A percentile compares a stretch with the other conserved stretches of the same genome.
phyloP scores from a whole-genome alignment of 371 early-diverging fungal species.

The Lichtheimia ornata region DNA sequence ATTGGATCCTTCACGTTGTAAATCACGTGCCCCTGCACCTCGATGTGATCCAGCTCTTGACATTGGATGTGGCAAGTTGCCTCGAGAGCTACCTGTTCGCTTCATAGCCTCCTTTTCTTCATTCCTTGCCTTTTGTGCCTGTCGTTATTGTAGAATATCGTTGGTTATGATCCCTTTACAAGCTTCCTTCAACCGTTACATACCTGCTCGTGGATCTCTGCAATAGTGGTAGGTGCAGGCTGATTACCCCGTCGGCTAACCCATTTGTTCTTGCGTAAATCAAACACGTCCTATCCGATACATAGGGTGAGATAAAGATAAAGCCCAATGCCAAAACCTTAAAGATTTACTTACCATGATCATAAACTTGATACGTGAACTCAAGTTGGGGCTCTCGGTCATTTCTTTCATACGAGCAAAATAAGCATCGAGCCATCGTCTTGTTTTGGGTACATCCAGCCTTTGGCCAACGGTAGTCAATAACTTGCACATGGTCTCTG shows the following conservation, averaged over 20 bases:
- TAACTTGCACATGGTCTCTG: conserved; percentile 90
- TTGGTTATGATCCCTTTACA: not conserved
- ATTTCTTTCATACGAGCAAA: conserved; percentile 75
- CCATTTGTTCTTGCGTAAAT: conserved; percentile 85
- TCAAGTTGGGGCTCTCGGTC: conserved; percentile 62
- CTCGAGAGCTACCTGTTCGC: conserved; percentile 65
- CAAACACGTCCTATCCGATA: conserved; percentile 75
- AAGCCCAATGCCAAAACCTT: not conserved
- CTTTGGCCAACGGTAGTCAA: conserved; percentile 83
- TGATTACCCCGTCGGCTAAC: conserved; percentile 53
- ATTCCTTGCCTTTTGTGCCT: conserved; percentile 65
- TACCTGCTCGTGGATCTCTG: conserved; percentile 81
- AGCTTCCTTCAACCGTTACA: not conserved
- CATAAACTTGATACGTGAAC: conserved; percentile 92
- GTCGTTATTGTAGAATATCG: conserved; percentile 17
- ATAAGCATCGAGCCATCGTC: conserved; percentile 74
- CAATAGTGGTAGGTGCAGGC: conserved; percentile 84
- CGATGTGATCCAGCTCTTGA: conserved; percentile 54
- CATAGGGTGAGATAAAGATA: not conserved
- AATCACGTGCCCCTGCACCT: conserved; percentile 35
- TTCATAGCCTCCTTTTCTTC: conserved; percentile 68
- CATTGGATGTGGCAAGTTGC: conserved; percentile 54
- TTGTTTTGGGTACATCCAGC: conserved; percentile 47
- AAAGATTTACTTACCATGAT: conserved; percentile 48
- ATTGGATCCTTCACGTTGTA: conserved; percentile 46